phyloP scores from a whole-genome alignment of 306 rosid genomes.

The Gillenia trifoliata region DNA sequence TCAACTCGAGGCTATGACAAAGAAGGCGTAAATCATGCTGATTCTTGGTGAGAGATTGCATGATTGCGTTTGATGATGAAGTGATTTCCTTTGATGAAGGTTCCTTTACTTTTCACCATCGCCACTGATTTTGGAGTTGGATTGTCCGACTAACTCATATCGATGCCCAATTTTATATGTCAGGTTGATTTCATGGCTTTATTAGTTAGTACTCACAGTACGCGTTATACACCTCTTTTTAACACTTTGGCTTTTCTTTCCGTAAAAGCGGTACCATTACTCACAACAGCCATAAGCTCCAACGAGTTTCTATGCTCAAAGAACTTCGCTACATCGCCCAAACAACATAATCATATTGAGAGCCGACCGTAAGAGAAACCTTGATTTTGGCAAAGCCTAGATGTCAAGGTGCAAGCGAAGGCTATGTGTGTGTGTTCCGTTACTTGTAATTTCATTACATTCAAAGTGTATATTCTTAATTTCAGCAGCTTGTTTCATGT shows the following conservation, averaged over 20 bases:
- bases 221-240: too few species aligned
- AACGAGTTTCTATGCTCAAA: constrained; percentile 64
- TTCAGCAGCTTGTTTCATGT: background rate
- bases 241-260: background rate
- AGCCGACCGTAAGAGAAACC: constrained; percentile 81
- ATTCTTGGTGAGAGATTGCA: too few species aligned
- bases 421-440: constrained; percentile 50
- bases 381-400: constrained; percentile 90
- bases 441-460: background rate
- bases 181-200: too few species aligned
- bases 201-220: too few species aligned
- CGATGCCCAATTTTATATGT: too few species aligned
- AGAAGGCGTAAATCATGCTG: too few species aligned
- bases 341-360: constrained; percentile 80
- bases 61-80: too few species aligned
- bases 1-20: too few species aligned
- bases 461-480: background rate
- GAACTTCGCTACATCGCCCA: constrained; percentile 93
- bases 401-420: constrained; percentile 82
- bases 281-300: constrained; percentile 53
- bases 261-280: constrained; percentile 70
- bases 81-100: too few species aligned
- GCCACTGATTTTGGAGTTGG: too few species aligned
- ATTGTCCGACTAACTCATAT: too few species aligned
- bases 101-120: too few species aligned